phyloP scores from a whole-genome alignment of 2,329 filamentous ascomycete species.

The Leptoxyphium fumago region DNA sequence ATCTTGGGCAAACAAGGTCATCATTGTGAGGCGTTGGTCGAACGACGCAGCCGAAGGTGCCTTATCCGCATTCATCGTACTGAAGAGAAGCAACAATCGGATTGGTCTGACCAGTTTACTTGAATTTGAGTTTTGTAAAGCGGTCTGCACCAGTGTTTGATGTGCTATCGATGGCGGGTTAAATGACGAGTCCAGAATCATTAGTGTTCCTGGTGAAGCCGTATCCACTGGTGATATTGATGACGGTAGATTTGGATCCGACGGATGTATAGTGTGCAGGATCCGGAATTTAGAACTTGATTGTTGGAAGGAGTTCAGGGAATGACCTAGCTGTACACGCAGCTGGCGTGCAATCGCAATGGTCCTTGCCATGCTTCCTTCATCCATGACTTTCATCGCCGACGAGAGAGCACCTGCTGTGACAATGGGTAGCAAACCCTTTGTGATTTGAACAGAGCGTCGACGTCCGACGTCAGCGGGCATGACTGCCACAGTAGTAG shows the following conservation, averaged over 20 bases:
- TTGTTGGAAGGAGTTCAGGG: constrained; percentile 29
- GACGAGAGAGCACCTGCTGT: no score
- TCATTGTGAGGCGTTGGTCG: constrained; percentile 52
- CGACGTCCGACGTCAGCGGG: no score
- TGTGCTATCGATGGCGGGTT: constrained; percentile 50
- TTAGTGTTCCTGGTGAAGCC: constrained; percentile 31
- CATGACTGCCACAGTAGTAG: no score
- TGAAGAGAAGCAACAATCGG: constrained; percentile 44
- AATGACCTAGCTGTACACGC: constrained; percentile 19
- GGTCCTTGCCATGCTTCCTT: no score
- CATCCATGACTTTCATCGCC: no score
- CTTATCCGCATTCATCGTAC: constrained; percentile 52
- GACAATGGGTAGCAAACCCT: no score
- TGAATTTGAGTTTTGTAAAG: constrained; percentile 27
- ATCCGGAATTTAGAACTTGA: constrained; percentile 23
- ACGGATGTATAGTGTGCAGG: constrained; percentile 18
- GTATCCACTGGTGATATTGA: not conserved
- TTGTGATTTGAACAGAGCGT: no score
- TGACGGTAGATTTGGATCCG: not conserved
- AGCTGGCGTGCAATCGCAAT: not conserved
- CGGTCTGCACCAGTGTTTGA: constrained; percentile 38
- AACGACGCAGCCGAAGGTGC: constrained; percentile 53
- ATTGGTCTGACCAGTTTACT: constrained; percentile 16
- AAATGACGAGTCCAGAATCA: constrained; percentile 52
- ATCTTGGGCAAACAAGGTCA: constrained; percentile 52